These are phyloP conservation scores for Litsea cubeba DNA, from an alignment of 164 flowering plant genomes.

Conservation along the genomic window DNA sequence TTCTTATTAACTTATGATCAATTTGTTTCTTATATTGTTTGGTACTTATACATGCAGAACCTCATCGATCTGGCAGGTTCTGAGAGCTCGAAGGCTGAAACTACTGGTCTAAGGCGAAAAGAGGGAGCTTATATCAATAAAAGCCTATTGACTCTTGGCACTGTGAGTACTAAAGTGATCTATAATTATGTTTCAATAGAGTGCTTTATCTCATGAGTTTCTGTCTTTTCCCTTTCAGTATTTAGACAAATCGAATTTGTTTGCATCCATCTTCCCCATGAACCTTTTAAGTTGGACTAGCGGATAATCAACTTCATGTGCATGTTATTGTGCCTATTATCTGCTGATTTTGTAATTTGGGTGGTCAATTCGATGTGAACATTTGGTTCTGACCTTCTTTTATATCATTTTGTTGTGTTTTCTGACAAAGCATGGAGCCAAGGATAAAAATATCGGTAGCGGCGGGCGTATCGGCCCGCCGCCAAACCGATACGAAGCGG, in stretches of 20 bases:
- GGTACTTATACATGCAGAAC: conserved; percentile 78
- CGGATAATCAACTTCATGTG: not conserved
- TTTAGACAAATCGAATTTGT: not conserved
- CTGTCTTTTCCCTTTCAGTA: not conserved
- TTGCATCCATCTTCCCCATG: not conserved
- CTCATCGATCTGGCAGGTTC: conserved; percentile 99
- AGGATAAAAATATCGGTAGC: no score
- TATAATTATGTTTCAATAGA: not conserved
- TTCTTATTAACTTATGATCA: not conserved
- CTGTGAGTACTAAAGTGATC: conserved; percentile 54
- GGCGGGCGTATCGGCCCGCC: no score
- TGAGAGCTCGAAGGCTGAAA: conserved; percentile 97
- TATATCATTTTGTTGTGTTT: no score
- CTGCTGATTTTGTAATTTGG: no score
- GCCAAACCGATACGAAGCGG: no score
- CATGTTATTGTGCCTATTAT: no score
- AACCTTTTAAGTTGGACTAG: not conserved
- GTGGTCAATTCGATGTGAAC: no score
- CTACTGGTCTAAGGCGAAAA: conserved; percentile 84
- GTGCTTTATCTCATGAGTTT: no score
- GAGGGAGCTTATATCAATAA: conserved; percentile 98
- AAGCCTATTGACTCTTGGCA: conserved; percentile 94
- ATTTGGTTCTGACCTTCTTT: no score
- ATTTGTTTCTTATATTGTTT: conserved; percentile 25
- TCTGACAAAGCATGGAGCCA: no score